These are phyloP conservation scores for Malus sieversii DNA, from an alignment of 306 rosid genomes.

Conservation along the genomic window DNA sequence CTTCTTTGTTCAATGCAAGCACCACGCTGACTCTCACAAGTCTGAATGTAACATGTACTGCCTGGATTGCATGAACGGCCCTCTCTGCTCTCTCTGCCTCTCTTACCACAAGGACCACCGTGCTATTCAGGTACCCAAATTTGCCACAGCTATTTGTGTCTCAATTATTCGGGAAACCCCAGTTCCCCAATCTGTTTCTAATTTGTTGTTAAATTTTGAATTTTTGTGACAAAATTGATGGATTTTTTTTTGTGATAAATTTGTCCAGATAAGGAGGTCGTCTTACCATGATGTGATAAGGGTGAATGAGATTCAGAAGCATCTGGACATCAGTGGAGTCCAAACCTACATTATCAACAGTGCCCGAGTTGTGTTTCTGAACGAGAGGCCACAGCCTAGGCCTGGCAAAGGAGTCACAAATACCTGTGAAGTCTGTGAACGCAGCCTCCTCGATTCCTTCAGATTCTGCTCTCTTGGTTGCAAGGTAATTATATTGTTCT, in stretches of 20 bases:
- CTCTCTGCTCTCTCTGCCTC: conserved; percentile 92
- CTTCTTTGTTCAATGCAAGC: conserved; percentile 92
- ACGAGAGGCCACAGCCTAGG: conserved; percentile 97
- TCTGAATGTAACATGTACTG: conserved; percentile 98
- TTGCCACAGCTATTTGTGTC: background rate
- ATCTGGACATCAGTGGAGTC: conserved; percentile 78
- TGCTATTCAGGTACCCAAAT: conserved; percentile 62
- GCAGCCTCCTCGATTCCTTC: conserved; percentile 92
- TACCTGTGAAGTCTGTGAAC: conserved; percentile 96
- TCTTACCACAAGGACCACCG: conserved; percentile 75
- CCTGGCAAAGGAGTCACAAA: conserved; percentile 97
- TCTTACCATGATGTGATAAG: conserved; percentile 95
- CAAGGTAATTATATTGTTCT: conserved; percentile 46
- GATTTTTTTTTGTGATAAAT: background rate
- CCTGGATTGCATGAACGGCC: conserved; percentile 88
- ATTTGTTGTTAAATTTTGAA: background rate
- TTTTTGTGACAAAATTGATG: background rate
- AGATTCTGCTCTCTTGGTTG: conserved; percentile 97
- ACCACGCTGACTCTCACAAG: conserved; percentile 86
- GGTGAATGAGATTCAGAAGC: conserved; percentile 92
- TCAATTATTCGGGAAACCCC: background rate
- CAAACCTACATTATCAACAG: conserved; percentile 99
- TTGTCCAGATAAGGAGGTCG: conserved; percentile 72
- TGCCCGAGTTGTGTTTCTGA: conserved; percentile 91
- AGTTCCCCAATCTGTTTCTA: background rate